phyloP scores from a whole-genome alignment of 2,329 filamentous ascomycete species.

The Nannizziopsis barbatae region DNA sequence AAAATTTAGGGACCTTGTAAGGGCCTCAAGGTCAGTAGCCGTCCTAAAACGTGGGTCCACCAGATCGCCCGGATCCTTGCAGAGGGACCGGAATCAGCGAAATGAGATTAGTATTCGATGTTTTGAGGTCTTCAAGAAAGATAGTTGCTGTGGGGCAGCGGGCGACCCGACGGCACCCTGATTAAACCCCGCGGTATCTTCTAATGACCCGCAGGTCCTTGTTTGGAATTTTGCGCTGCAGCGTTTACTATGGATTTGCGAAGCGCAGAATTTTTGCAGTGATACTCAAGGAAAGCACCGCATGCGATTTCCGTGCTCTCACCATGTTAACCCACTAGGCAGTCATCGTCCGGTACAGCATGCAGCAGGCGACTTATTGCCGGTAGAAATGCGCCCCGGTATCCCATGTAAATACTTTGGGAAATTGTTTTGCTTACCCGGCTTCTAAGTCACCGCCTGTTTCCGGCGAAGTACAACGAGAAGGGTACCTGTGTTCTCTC shows the following conservation, averaged over 20 bases:
- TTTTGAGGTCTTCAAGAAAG: constrained; percentile 1
- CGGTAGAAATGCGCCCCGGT: no score
- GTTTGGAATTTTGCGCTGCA: no score
- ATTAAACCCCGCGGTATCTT: not conserved
- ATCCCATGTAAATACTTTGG: no score
- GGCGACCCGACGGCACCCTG: not conserved
- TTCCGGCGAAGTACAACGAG: constrained; percentile 4
- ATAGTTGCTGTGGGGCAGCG: constrained; percentile 5
- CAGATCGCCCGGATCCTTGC: not conserved
- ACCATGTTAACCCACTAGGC: not conserved
- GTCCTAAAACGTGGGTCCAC: no score
- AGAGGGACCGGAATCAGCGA: not conserved
- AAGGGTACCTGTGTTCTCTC: not conserved
- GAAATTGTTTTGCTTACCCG: not conserved
- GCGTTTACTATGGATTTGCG: no score
- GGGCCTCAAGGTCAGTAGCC: no score
- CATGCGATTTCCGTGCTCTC: not conserved
- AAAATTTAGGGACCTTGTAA: no score
- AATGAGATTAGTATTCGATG: not conserved
- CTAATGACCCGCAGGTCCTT: no score
- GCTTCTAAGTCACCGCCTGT: not conserved
- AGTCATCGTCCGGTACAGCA: no score
- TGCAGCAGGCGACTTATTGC: no score
- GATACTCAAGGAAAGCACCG: not conserved
- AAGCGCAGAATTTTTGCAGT: no score